phyloP scores from a whole-genome alignment of 208 protist species.

The Acanthamoeba polyphaga region DNA sequence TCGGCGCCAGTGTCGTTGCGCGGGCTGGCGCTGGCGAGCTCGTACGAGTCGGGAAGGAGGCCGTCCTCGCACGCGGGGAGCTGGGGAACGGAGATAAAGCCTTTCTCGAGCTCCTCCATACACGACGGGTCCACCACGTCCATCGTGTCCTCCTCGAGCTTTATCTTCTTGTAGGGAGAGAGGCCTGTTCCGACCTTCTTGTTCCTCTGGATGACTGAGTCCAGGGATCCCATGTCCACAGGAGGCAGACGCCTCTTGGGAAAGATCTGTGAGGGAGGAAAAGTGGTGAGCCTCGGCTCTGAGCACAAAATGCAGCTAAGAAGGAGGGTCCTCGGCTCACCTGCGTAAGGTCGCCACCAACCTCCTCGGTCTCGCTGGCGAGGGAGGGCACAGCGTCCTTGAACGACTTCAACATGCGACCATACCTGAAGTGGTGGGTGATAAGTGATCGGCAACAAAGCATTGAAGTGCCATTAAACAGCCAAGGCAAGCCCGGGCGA shows the following conservation, averaged over 20 bases:
- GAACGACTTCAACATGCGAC: conserved; percentile 59
- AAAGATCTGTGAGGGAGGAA: neutral
- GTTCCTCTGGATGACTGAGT: conserved; percentile 50
- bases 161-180: conserved; percentile 64
- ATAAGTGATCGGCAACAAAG: neutral
- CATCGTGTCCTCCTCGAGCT: conserved; percentile 48
- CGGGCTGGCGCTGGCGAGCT: neutral
- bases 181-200: conserved; percentile 51
- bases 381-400: conserved; percentile 28
- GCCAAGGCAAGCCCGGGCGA: neutral
- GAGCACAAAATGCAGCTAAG: neutral
- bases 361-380: conserved; percentile 37
- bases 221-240: conserved; percentile 12
- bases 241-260: conserved; percentile 47
- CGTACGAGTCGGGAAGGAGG: neutral
- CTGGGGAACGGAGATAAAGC: conserved; percentile 24
- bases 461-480: neutral
- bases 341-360: conserved; percentile 55
- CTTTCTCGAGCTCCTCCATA: conserved; percentile 21
- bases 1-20: conserved; percentile 50
- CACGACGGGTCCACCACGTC: conserved; percentile 51
- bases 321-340: neutral
- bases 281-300: neutral
- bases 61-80: neutral
- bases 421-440: neutral